Evolutionary conservation across 176 grass and related monocot genomes (phyloP).

Genomic region (Raddia guianensis): DNA sequence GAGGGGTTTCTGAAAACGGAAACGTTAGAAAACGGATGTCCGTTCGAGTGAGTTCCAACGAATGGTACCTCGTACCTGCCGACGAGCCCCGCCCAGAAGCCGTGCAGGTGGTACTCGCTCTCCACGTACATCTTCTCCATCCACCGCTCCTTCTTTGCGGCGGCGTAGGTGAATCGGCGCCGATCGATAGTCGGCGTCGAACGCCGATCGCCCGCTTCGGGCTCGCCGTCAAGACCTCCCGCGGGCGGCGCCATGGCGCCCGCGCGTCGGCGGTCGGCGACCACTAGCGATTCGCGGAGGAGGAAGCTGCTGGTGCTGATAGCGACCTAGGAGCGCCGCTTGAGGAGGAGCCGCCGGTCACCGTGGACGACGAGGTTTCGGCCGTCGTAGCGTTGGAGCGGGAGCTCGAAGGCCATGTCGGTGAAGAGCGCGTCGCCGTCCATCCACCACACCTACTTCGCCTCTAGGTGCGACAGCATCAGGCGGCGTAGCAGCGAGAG

Average conservation of each 20-base stretch:
- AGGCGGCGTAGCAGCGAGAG: slow-evolving; percentile 57
- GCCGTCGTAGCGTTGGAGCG: slow-evolving; percentile 42
- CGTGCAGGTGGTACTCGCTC: slow-evolving; percentile 68
- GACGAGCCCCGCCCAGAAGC: no score
- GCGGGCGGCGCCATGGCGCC: slow-evolving; percentile 63
- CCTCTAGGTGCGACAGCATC: not conserved
- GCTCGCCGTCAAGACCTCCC: slow-evolving; percentile 50
- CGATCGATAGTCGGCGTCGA: slow-evolving; percentile 79
- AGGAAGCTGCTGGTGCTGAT: slow-evolving; percentile 63
- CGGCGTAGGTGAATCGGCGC: slow-evolving; percentile 60
- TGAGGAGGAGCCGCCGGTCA: slow-evolving; percentile 48
- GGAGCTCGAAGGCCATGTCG: slow-evolving; percentile 78
- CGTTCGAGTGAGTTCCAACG: no score
- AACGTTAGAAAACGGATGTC: no score
- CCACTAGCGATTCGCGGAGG: slow-evolving; percentile 76
- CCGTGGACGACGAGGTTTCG: slow-evolving; percentile 59
- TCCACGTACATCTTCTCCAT: slow-evolving; percentile 64
- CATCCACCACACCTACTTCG: slow-evolving; percentile 81
- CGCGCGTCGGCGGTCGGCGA: slow-evolving; percentile 65
- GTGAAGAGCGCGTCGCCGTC: slow-evolving; percentile 64
- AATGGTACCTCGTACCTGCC: no score
- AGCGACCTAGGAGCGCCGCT: slow-evolving; percentile 51
- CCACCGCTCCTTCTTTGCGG: slow-evolving; percentile 55
- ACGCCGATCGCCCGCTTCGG: slow-evolving; percentile 46
- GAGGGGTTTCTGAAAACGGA: no score